Evolutionary conservation across 192 early-diverging fungal species (phyloP).

Genomic region (Backusella tuberculispora): DNA sequence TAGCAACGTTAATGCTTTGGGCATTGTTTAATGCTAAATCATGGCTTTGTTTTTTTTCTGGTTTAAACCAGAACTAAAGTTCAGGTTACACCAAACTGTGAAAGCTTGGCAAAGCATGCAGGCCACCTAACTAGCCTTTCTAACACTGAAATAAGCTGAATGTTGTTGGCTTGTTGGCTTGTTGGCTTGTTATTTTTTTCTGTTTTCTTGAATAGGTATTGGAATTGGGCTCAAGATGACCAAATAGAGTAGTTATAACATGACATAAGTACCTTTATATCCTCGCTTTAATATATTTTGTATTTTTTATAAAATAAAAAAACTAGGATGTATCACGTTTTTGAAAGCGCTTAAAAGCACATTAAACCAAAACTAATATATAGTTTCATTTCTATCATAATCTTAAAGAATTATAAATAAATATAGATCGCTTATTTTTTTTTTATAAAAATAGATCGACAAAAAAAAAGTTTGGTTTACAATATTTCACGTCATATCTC

Average conservation of each 20-base stretch:
- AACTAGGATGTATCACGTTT: slow-evolving; percentile 1
- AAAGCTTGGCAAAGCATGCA: not conserved
- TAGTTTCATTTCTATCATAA: not conserved
- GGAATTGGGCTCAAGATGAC: not conserved
- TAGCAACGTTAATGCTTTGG: not conserved
- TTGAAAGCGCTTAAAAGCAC: not conserved
- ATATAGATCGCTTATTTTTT: not conserved
- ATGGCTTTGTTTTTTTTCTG: not conserved
- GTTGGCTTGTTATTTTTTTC: not conserved
- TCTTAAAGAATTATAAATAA: slow-evolving; percentile 9
- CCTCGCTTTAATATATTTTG: not conserved
- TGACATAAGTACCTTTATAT: not conserved
- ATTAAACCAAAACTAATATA: not conserved
- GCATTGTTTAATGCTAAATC: not conserved
- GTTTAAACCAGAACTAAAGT: not conserved
- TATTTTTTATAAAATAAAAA: not conserved
- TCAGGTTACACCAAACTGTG: not conserved
- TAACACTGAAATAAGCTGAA: not conserved
- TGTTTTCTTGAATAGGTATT: not conserved
- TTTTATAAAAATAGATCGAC: not conserved
- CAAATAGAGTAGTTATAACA: not conserved
- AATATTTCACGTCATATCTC: not conserved
- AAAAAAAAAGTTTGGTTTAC: not conserved
- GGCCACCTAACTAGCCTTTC: not conserved
- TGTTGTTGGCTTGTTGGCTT: too few species aligned